Evolutionary conservation across 345 rosid genomes (phyloP).

Genomic region (Aquilaria yunnanensis): DNA sequence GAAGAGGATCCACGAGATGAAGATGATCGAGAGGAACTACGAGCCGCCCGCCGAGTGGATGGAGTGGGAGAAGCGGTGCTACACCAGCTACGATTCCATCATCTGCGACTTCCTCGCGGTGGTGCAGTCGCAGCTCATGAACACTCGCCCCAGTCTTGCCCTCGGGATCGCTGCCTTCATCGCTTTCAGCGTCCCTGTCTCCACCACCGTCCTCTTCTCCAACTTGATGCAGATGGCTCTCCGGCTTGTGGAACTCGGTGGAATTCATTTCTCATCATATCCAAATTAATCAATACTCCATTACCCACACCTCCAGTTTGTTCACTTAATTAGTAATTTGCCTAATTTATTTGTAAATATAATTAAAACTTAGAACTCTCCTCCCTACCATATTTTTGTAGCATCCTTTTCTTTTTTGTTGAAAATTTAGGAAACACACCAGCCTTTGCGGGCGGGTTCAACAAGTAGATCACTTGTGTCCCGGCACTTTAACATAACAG

Average conservation of each 20-base stretch:
- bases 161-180: slow-evolving; percentile 37
- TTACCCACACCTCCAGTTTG: too few species aligned
- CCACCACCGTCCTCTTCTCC: slow-evolving; percentile 25
- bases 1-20: slow-evolving; percentile 51
- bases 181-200: slow-evolving; percentile 39
- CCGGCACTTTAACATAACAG: too few species aligned
- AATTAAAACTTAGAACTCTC: too few species aligned
- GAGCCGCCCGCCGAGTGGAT: slow-evolving; percentile 65
- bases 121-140: slow-evolving; percentile 49
- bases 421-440: too few species aligned
- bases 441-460: too few species aligned
- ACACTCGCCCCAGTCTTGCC: slow-evolving; percentile 48
- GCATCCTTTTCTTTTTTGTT: too few species aligned
- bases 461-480: too few species aligned
- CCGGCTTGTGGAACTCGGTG: slow-evolving; percentile 5
- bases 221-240: slow-evolving; percentile 18
- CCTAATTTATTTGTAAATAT: too few species aligned
- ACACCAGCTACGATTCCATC: slow-evolving; percentile 34
- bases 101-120: slow-evolving; percentile 46
- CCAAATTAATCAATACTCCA: background rate
- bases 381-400: too few species aligned
- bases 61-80: slow-evolving; percentile 67
- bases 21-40: slow-evolving; percentile 58
- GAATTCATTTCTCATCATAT: background rate
- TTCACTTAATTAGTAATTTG: too few species aligned